Base-by-base conservation (phyloP, 345 rosid genomes). In the Hirschfeldia incana region DNA sequence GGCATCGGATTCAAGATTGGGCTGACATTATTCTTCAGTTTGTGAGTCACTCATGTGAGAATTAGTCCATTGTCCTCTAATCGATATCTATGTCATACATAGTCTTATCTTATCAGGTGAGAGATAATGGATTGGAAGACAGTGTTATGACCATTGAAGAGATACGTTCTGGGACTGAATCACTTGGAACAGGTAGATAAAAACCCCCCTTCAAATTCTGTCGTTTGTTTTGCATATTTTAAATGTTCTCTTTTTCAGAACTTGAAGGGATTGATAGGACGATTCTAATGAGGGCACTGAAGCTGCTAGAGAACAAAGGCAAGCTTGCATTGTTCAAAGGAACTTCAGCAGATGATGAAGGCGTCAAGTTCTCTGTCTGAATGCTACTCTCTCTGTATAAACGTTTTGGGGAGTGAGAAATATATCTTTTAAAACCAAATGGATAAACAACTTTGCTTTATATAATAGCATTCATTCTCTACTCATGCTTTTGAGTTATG, bases 1-100 rank as follows among this genome's bases (percentile, higher is more conserved):
- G 97, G 99, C 98, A 95, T 76, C 86, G 94, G 75, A 87, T 95
- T 78, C 98, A 89, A 85, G 97, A 95, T 60, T 95, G 99, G 99
- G 89, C 99, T 32, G 92, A 93, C 67, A 86, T 92, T 63, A 83
- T 93, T 73, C 61, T 93, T 46, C 73, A 79, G 37, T 95, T 91
- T 87, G 99, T 95, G 81, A 91, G 98, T 85, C 60, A 33, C 36
- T 33, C 36, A 42, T 42, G 49, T 42, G 21, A 21, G 2, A 42
- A 42, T 42, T 42, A 42, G 4, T 42, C 49, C 58, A 8, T 58
- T 34, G 3, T 36, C 4, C 49, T 42, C 49, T 15, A 12, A 5
- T 66, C 13, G 51, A 21, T 8, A 0, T 59, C n/a, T 1, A 70
- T 59, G 51, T 17, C 34, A n/a, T 8, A 21, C 21, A 51, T 29